Base-by-base conservation (phyloP, 805 yeast genomes). In the Scheffersomyces coipomensis region DNA sequence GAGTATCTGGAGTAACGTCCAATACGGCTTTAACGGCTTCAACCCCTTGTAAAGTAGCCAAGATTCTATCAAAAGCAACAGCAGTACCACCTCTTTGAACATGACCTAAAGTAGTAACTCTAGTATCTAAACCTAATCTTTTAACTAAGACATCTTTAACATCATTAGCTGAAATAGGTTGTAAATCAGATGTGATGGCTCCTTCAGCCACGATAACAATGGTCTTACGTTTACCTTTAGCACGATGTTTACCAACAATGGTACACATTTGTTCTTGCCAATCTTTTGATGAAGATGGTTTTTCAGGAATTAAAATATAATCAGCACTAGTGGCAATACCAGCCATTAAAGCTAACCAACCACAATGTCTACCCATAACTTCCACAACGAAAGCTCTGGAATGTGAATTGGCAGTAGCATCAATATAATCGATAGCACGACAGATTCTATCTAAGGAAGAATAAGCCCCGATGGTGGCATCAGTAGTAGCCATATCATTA, bases 41-140 rank as follows among this genome's bases (percentile, higher is more conserved):
- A 30, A 91, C 97, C 65, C 98, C 99, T 71, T 93, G 99, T 51
- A 91, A 63, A 13, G 99, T 91, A 29, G 97, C 96, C 52, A 93
- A 67, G 58, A 85, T 65, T 59, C 99, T 79, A 63, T 93, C 99
- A 53, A 76, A 88, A 2, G 98, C 97, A 39, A 90, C 97, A 18
- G 99, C 97, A 33, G 96, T 79, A 64, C 99, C 99, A 70, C 99
- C 99, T 68, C 99, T 81, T 73, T 93, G 99, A 39, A 93, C 97
- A 62, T 93, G 99, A 39, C 99, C 99, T 52, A 93, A 73, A 10
- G 95, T 88, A 30, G 99, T 93, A 53, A 91, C 83, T 62, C 98
- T 81, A 4, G 98, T 91, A 61, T 93, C 99, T 40, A 93, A 76
- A 10, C 96, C 96, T 46, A 93, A 69, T 15, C 43, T 44, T 40